Evolutionary conservation across 768 basidiomycete species (phyloP), one percentile per base, ranked within the genome.

Genomic region (Serendipita indica): DNA sequence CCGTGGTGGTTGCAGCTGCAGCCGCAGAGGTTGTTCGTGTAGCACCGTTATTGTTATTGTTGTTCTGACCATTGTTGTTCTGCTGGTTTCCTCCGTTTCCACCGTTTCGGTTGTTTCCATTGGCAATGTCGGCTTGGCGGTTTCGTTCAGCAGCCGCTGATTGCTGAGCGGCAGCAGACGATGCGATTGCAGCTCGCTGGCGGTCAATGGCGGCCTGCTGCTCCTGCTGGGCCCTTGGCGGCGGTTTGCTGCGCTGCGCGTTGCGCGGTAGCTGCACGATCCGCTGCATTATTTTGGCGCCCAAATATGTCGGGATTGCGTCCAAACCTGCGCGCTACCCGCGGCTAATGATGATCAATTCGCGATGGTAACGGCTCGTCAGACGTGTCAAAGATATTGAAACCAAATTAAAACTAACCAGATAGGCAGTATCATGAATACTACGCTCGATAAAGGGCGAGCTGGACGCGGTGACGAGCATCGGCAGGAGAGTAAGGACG

Each of bases 41-140:
- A 30, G n/a, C 16, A 37, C 32, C 32, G 32, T 54, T 54, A 27
- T n/a, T 60, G 20, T 57, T 58, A n/a, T 54, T 54, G 30, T 54
- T 54, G 49, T 59, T 59, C 13, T 41, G 30, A 33, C 30, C n/a
- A n/a, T 35, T 35, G 3, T 12, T 12, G 25, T 57, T 57, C 32
- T 33, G 16, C 16, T 57, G 58, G 3, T 18, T 49, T 13, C 5
- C 32, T 37, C 7, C 33, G 56, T 18, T 57, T 22, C 16, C 45
- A 20, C 14, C 45, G 58, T 56, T 59, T 2, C 25, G 28, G 28
- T 18, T 57, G 20, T 59, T 60, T 18, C 18, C n/a, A 37, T 37
- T 37, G 10, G 10, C 35, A 37, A 10, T 37, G 10, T n/a, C 35
- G n/a, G 10, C 35, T 10, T 37, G 10, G 20, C 27, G 13, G 25